Conservation (phyloP, 140 eudicot genomes). For the Senecio squalidus region DNA sequence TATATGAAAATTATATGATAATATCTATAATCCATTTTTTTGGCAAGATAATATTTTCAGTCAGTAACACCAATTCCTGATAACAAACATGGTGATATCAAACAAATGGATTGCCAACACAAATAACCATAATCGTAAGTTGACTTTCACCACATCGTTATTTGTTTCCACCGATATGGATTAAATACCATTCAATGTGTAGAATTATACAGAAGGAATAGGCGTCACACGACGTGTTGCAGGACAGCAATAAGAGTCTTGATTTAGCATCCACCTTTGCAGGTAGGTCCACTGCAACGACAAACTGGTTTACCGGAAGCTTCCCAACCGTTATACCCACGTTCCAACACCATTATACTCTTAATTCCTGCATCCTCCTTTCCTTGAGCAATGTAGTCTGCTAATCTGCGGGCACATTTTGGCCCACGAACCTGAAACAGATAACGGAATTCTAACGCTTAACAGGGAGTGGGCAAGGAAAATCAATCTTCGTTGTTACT, state of each 20-base stretch:
- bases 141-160: neutral
- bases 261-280: slow-evolving; percentile 48
- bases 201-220: slow-evolving; percentile 22
- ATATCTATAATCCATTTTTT: too few relatives aligned
- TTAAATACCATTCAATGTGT: slow-evolving; percentile 13
- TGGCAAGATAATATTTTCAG: too few relatives aligned
- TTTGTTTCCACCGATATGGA: slow-evolving; percentile 16
- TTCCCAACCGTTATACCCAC: slow-evolving; percentile 95
- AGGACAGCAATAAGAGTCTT: neutral
- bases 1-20: too few relatives aligned
- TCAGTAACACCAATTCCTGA: neutral
- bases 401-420: slow-evolving; percentile 75
- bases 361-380: slow-evolving; percentile 59
- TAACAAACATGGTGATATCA: neutral
- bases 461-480: neutral
- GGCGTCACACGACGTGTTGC: slow-evolving; percentile 1
- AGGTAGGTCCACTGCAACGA: slow-evolving; percentile 63
- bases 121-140: neutral
- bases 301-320: slow-evolving; percentile 91
- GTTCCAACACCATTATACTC: slow-evolving; percentile 72
- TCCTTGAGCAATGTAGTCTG: slow-evolving; percentile 55
- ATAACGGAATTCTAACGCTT: neutral
- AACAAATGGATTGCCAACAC: neutral
- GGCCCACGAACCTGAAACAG: slow-evolving; percentile 85
- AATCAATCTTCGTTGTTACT: neutral